Evolutionary conservation across 345 rosid genomes (phyloP), one percentile per base, ranked within the genome.

Genomic region (Lepidium didymum): DNA sequence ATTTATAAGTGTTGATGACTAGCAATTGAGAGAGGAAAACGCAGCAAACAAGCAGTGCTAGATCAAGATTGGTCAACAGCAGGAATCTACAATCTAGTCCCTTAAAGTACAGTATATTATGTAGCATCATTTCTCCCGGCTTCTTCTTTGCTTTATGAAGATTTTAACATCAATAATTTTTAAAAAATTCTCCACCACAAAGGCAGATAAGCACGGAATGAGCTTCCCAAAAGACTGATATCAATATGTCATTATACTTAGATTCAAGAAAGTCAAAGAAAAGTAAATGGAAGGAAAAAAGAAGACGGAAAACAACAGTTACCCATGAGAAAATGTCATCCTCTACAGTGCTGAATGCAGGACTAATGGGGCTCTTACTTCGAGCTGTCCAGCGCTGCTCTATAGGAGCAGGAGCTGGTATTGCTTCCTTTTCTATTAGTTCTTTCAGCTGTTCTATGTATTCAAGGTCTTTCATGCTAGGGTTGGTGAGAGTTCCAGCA

Each of bases 301-400:
- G 27, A 4, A 5, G 16, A 70, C 44, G 27, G 38, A 18, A 49
- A 72, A 62, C 10, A 23, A 53, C 63, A 44, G 50, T 76, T 85
- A 93, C 97, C 96, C 96, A 91, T 76, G 96, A 89, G 78, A 89
- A 89, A 53, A 91, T 87, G 43, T 87, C 97, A 45, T 86, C 88
- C 57, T 87, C 86, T 60, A 77, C 75, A 29, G 79, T 69, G 82
- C 96, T 89, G 64, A 84, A 91, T 51, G 99, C 96, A 46, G 88
- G 96, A 81, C 96, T 95, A 86, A 95, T 85, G 47, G 64, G 72
- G 75, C 97, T 95, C 84, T 73, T 86, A 80, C 93, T 95, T 65
- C 88, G 37, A 69, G 89, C 84, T 38, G 97, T 84, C 97, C 99
- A 95, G 16, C 97, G 96, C 77, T 91, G 97, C 80, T 91, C 99